Evolutionary conservation across 176 grass and related monocot species (phyloP).

Genomic region (Musa itinerans): DNA sequence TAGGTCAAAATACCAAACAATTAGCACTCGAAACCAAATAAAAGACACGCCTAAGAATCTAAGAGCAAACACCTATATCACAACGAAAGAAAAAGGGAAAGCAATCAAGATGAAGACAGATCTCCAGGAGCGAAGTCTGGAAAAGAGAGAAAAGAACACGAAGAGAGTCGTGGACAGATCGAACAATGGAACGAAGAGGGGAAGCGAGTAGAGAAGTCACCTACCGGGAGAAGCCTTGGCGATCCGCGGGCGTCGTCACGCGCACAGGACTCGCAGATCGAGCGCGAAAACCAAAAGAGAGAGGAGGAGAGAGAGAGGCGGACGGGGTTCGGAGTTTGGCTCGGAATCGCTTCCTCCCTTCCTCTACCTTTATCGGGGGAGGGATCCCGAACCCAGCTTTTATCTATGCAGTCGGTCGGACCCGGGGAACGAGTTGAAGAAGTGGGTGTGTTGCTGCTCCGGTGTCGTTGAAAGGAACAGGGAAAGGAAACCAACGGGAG

Average conservation of each 20-base stretch:
- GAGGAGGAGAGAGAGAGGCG: background rate
- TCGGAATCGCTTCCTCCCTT: background rate
- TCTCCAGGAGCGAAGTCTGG: too few species aligned
- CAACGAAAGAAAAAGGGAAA: background rate
- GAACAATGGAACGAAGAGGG: background rate
- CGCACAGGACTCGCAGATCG: background rate
- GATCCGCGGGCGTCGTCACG: background rate
- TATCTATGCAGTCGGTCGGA: too few species aligned
- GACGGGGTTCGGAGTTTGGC: background rate
- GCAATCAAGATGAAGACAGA: too few species aligned
- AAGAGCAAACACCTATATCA: background rate
- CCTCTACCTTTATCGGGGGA: too few species aligned
- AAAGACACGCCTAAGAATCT: background rate
- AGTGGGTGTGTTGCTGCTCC: too few species aligned
- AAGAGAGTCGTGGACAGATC: background rate
- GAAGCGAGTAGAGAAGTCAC: too few species aligned
- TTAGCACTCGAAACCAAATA: background rate
- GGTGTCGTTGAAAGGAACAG: too few species aligned
- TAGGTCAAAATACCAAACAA: background rate
- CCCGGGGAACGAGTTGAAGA: too few species aligned
- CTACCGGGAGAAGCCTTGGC: background rate
- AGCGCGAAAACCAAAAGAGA: background rate
- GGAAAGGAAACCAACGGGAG: too few species aligned
- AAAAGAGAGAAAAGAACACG: background rate
- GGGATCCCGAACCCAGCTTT: too few species aligned